Evolutionary conservation across 192 early-diverging fungal species (phyloP), one percentile per base, ranked within the genome.

Genomic region (Coemansia sp.): DNA sequence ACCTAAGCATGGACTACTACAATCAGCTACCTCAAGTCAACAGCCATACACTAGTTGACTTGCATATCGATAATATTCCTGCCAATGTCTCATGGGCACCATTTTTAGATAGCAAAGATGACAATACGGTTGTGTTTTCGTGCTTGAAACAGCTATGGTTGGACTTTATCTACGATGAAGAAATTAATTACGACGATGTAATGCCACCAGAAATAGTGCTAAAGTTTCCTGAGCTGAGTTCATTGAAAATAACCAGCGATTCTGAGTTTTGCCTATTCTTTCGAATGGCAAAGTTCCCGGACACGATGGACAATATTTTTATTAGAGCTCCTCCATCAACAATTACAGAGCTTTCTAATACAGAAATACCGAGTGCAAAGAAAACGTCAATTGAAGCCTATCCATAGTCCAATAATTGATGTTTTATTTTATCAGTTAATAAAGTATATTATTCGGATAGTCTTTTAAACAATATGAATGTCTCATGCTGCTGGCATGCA

Each of bases 401-500:
- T 29, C 5, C 0, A 29, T 29, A 29, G 27, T 29, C 27, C 27
- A 29, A 6, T 6, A 35, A 2, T 35, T 35, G 32, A 29, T 4
- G 27, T 5, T 35, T 35, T 35, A 35, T 35, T 35, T 1, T 35
- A 35, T 35, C 32, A 6, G 32, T 35, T 35, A 29, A 29, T 29
- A 35, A 0, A 35, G 6, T 35, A 35, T 35, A 35, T 8, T 8
- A 35, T 35, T 35, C 32, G 32, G 4, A 35, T 35, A 35, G 32
- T 35, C 7, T 35, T 9, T 35, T 45, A 45, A 45, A 15, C 41
- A 45, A 15, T n/a, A 15, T 43, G n/a, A n/a, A 45, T 15, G 1
- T 45, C 0, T 49, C 19, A 49, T n/a, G 48, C 5, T n/a, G 7
- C 37, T 14, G 67, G 60, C 22, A 62, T 10, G 14, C 67, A 69